Conservation (phyloP, 192 early-diverging fungal species). For the Martensiomyces pterosporus region DNA sequence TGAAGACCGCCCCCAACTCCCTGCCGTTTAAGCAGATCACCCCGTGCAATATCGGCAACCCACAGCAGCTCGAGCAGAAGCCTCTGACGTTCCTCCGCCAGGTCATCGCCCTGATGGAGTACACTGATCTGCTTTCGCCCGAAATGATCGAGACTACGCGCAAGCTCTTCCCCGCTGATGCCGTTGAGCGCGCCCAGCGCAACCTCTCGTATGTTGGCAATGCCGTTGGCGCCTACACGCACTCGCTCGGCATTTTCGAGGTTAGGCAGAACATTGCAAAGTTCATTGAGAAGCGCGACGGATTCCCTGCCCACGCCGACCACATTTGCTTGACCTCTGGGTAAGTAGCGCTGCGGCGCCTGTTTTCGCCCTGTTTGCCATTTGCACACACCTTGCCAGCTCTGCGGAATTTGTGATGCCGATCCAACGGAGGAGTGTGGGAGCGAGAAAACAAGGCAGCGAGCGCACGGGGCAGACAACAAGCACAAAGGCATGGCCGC, state of each 20-base stretch:
- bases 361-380: background rate
- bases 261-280: slow-evolving; percentile 85
- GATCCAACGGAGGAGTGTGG: too few species aligned
- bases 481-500: too few species aligned
- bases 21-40: slow-evolving; percentile 69
- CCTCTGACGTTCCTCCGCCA: slow-evolving; percentile 98
- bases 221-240: slow-evolving; percentile 86
- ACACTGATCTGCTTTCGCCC: slow-evolving; percentile 71
- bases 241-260: slow-evolving; percentile 85
- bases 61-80: slow-evolving; percentile 82
- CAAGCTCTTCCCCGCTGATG: slow-evolving; percentile 80
- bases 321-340: slow-evolving; percentile 91
- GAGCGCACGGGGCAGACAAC: too few species aligned
- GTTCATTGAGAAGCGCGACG: slow-evolving; percentile 92
- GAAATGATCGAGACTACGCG: slow-evolving; percentile 57
- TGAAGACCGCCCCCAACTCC: slow-evolving; percentile 37
- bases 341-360: slow-evolving; percentile 3
- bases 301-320: slow-evolving; percentile 76
- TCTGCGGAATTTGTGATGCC: too few species aligned
- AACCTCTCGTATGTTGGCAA: slow-evolving; percentile 66
- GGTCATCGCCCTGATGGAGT: slow-evolving; percentile 84
- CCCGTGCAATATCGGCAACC: slow-evolving; percentile 90
- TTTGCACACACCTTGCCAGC: background rate
- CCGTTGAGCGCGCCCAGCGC: slow-evolving; percentile 73
- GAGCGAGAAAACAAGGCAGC: too few species aligned